Base-by-base conservation (phyloP, 495 filamentous ascomycete species). In the Sporormia fimetaria region DNA sequence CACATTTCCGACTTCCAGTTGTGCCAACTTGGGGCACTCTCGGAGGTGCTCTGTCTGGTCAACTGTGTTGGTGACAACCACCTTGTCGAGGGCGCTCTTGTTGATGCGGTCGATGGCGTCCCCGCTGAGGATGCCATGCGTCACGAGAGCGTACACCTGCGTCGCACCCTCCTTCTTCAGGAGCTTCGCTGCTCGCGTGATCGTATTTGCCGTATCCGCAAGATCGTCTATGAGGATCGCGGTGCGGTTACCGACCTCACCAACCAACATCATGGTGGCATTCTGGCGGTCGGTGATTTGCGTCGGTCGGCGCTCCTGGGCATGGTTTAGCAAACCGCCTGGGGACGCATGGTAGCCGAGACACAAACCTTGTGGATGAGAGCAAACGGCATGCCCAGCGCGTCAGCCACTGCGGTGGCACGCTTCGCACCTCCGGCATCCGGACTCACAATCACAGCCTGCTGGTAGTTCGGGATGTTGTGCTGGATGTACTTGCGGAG, bases 201-300 rank as follows among this genome's bases (percentile, higher is more conserved):
- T 93, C 6, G 90, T 98, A 61, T 94, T 95, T 27, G 80, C 87
- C 4, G 90, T 98, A 52, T 98, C 90, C 15, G 81, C 87, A 48
- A 98, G 71, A 56, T 98, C 90, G 60, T 98, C 90, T 48, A 98
- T 74, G 31, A 98, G 66, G 54, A 98, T 93, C 29, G 85, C 77
- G 33, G 81, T 81, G 44, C 83, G 80, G 31, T 77, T 72, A 11
- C 71, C 67, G 16, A 98, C 84, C 56, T 93, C 75, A 37, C 90
- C 90, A 6, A 98, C 92, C 16, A 98, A 73, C 82, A 96, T 94
- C 90, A 98, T 96, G 22, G 84, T 84, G 11, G 90, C 88, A 62
- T 95, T 94, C 62, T 94, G 90, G 27, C 86, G 80, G 58, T 94
- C 86, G 11, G 78, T 83, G 60, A 92, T 87, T 40, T 81, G 80